These are phyloP conservation scores for Lycium barbarum DNA, from an alignment of 257 asterid species.

Conservation along the genomic window DNA sequence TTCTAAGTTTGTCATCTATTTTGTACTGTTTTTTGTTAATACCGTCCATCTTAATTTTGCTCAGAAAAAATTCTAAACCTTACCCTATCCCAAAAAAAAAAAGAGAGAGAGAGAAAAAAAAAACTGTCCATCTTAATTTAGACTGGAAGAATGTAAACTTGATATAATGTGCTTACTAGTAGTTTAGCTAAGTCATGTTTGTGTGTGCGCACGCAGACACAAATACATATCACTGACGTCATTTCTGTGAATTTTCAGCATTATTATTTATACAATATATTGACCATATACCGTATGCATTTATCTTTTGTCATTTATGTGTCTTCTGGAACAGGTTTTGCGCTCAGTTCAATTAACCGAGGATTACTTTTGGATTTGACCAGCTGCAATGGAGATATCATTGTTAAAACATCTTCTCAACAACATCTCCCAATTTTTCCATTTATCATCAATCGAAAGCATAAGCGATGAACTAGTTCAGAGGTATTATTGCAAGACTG, in stretches of 20 bases:
- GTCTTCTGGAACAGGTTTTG: slow-evolving; percentile 6
- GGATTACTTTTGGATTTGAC: slow-evolving; percentile 23
- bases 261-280: slow-evolving; percentile 14
- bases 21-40: not conserved
- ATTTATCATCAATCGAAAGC: slow-evolving; percentile 39
- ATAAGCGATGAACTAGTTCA: slow-evolving; percentile 31
- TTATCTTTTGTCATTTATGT: not conserved
- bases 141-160: not conserved
- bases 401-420: slow-evolving; percentile 37
- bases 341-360: slow-evolving; percentile 14
- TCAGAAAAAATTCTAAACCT: too few relatives aligned
- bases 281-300: not conserved
- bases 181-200: not conserved
- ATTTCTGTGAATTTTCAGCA: not conserved
- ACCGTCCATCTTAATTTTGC: not conserved
- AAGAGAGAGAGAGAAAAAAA: too few relatives aligned
- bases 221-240: not conserved
- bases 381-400: slow-evolving; percentile 47
- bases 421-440: slow-evolving; percentile 40
- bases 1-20: not conserved
- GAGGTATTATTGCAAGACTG: slow-evolving; percentile 39
- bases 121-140: not conserved
- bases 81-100: too few relatives aligned
- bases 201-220: not conserved
- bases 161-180: not conserved